Conservation (phyloP, 2,329 filamentous ascomycete genomes). For the Xenoacremonium recifei region DNA sequence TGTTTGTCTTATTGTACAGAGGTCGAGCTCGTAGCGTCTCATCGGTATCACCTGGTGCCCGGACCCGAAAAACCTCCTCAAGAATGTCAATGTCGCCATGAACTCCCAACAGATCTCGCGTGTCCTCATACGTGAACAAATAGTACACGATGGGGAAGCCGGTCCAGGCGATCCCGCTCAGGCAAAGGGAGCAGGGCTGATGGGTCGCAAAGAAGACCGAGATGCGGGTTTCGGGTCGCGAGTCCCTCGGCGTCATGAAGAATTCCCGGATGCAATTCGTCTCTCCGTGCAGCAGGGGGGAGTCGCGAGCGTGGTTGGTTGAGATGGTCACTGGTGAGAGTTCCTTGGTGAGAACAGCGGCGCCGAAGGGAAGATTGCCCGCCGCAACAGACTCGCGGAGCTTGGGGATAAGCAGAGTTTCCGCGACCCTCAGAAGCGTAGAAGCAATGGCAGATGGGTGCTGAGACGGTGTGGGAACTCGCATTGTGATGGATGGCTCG, state of each 20-base stretch:
- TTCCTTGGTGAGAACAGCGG: not conserved
- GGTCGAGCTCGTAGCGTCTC: not conserved
- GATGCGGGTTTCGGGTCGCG: not conserved
- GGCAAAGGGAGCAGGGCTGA: not conserved
- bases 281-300: not conserved
- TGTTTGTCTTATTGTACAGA: not conserved
- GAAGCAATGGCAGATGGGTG: not conserved
- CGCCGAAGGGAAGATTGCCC: not conserved
- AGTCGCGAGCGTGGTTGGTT: not conserved
- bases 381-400: not conserved
- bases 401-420: not conserved
- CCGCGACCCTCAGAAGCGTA: not conserved
- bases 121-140: conserved; percentile 2
- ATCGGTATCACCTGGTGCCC: not conserved
- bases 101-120: not conserved
- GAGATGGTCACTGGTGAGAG: not conserved
- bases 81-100: not conserved
- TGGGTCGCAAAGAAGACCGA: not conserved
- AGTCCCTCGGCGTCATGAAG: not conserved
- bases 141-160: not conserved
- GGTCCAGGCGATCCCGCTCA: not conserved
- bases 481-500: too few species aligned
- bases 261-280: conserved; percentile 1
- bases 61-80: not conserved
- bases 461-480: too few species aligned